Evolutionary conservation across 768 basidiomycete species (phyloP).

Genomic region (Leccinum fibrillosum): DNA sequence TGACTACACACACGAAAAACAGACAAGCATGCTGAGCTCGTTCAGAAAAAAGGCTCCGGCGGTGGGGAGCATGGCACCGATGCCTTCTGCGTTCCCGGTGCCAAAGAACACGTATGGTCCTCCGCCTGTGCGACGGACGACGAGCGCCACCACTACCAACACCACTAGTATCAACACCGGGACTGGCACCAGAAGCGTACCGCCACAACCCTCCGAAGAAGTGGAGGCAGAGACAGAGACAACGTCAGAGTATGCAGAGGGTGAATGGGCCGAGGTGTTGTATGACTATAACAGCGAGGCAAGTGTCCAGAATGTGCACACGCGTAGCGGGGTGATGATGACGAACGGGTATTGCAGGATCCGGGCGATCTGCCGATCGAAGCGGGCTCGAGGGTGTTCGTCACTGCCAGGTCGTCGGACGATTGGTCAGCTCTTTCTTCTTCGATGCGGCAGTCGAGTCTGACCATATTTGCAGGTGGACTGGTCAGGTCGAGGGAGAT

Average conservation of each 20-base stretch:
- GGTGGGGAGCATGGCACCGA: constrained; percentile 36
- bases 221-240: constrained; percentile 8
- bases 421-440: constrained; percentile 57
- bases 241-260: constrained; percentile 27
- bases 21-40: constrained; percentile 23
- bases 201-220: constrained; percentile 24
- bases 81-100: constrained; percentile 36
- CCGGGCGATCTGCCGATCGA: constrained; percentile 61
- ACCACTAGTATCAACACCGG: neutral
- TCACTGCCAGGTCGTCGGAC: constrained; percentile 64
- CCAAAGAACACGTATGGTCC: constrained; percentile 49
- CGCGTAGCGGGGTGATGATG: neutral
- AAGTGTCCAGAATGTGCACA: neutral
- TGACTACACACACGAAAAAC: too few relatives aligned
- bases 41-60: constrained; percentile 29
- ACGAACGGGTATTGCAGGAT: constrained; percentile 43
- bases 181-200: neutral
- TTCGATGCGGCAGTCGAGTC: neutral
- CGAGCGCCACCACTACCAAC: neutral
- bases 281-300: constrained; percentile 74
- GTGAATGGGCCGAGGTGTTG: constrained; percentile 76
- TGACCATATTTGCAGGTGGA: constrained; percentile 51
- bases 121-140: constrained; percentile 46
- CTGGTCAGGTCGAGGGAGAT: constrained; percentile 56
- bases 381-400: constrained; percentile 55